phyloP scores from a whole-genome alignment of 345 rosid species.

The Hibiscus trionum region DNA sequence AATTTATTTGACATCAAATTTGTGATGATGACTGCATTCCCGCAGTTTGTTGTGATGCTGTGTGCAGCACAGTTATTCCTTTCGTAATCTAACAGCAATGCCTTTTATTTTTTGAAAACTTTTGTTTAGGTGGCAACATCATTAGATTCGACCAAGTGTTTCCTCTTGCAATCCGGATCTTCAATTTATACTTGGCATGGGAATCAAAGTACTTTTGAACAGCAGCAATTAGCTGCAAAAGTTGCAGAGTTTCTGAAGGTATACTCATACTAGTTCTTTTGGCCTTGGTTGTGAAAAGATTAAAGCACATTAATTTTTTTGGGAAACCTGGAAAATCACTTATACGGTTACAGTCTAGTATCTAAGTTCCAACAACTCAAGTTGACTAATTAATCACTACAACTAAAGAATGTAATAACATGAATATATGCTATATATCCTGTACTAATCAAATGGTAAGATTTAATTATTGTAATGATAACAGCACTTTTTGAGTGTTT shows the following conservation, averaged over 20 bases:
- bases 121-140: constrained; percentile 70
- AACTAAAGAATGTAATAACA: background rate
- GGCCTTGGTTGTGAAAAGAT: background rate
- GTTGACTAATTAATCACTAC: background rate
- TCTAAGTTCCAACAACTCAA: background rate
- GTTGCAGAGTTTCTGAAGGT: constrained; percentile 44
- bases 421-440: background rate
- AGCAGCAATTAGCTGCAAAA: constrained; percentile 79
- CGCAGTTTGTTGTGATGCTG: background rate
- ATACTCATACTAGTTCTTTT: background rate
- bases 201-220: constrained; percentile 84
- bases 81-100: background rate
- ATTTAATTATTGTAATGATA: background rate
- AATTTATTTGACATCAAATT: background rate
- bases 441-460: background rate
- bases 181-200: constrained; percentile 91
- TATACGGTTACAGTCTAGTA: background rate
- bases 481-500: background rate
- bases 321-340: background rate
- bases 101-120: background rate
- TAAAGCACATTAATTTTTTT: background rate
- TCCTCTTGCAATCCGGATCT: constrained; percentile 95
- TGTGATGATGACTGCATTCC: constrained; percentile 1
- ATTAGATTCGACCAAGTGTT: constrained; percentile 76
- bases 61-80: background rate